Conservation (phyloP, 805 yeast species). For the Ogataea pini region DNA sequence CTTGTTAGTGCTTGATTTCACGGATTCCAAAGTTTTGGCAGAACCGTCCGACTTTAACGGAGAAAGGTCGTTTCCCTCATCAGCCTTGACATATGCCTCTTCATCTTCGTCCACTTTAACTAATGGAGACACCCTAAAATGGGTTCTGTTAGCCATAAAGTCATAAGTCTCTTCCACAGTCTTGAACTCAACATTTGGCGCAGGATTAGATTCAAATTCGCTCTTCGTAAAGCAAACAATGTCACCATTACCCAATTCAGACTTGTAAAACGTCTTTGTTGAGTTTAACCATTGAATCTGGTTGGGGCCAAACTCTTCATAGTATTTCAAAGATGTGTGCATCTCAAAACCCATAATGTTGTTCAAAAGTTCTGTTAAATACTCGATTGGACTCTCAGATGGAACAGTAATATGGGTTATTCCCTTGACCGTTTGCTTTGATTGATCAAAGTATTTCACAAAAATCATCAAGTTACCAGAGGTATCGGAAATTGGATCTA, state of each 20-base stretch:
- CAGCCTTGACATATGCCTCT: constrained; percentile 50
- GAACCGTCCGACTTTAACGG: constrained; percentile 11
- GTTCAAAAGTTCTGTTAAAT: constrained; percentile 43
- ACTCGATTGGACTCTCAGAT: constrained; percentile 45
- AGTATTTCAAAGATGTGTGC: constrained; percentile 40
- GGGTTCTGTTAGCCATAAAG: constrained; percentile 61
- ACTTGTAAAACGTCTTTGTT: constrained; percentile 47
- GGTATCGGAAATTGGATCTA: constrained; percentile 25
- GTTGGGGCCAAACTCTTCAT: constrained; percentile 63
- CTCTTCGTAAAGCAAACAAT: constrained; percentile 45
- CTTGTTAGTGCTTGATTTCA: constrained; percentile 14
- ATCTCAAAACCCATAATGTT: constrained; percentile 41
- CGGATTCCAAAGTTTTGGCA: constrained; percentile 16
- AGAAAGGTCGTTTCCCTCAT: constrained; percentile 34
- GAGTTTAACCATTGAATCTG: constrained; percentile 48
- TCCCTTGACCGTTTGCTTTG: constrained; percentile 58
- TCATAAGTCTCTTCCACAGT: constrained; percentile 49
- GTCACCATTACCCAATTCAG: constrained; percentile 70
- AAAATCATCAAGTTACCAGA: constrained; percentile 26
- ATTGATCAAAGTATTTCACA: constrained; percentile 42
- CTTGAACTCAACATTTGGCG: constrained; percentile 24
- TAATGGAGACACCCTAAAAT: constrained; percentile 52
- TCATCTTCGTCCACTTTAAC: constrained; percentile 42
- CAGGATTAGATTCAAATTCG: constrained; percentile 8
- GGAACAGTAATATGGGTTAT: constrained; percentile 58